Conservation (phyloP, 129 eudicot species). For the Escallonia rubra region DNA sequence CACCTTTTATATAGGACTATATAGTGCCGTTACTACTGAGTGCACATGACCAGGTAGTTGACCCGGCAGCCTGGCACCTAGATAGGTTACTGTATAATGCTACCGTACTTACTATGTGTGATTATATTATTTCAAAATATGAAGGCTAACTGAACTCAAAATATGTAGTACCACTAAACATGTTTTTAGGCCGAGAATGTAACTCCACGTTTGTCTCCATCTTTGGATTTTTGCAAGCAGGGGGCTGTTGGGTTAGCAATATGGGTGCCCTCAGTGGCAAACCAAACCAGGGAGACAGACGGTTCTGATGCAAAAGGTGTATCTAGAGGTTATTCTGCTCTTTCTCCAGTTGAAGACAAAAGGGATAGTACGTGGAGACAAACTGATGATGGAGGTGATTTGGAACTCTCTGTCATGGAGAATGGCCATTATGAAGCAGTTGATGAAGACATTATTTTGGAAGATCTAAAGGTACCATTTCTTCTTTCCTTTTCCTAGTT, state of each 20-base stretch:
- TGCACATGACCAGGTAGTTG: neutral
- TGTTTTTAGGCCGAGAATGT: neutral
- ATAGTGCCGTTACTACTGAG: neutral
- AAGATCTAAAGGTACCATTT: conserved; percentile 65
- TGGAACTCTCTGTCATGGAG: conserved; percentile 73
- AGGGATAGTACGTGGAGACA: conserved; percentile 43
- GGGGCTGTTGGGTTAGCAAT: conserved; percentile 98
- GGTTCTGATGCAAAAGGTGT: conserved; percentile 40
- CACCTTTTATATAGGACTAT: neutral
- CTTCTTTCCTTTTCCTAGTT: conserved; percentile 5
- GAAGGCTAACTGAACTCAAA: too few relatives aligned
- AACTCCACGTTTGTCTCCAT: neutral
- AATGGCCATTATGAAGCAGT: conserved; percentile 43
- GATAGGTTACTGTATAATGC: neutral
- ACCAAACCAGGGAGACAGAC: conserved; percentile 64
- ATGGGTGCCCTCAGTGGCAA: conserved; percentile 98
- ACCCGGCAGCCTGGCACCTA: neutral
- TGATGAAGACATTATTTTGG: conserved; percentile 68
- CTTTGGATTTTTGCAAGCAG: conserved; percentile 30
- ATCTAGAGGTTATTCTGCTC: conserved; percentile 59
- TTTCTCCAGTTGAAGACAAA: conserved; percentile 62
- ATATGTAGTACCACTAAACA: neutral
- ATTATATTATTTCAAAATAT: neutral
- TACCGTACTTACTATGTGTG: neutral
- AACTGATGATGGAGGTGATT: conserved; percentile 44